Conservation (phyloP, 2,329 filamentous ascomycete species). For the Fusarium pseudoanthophilum region DNA sequence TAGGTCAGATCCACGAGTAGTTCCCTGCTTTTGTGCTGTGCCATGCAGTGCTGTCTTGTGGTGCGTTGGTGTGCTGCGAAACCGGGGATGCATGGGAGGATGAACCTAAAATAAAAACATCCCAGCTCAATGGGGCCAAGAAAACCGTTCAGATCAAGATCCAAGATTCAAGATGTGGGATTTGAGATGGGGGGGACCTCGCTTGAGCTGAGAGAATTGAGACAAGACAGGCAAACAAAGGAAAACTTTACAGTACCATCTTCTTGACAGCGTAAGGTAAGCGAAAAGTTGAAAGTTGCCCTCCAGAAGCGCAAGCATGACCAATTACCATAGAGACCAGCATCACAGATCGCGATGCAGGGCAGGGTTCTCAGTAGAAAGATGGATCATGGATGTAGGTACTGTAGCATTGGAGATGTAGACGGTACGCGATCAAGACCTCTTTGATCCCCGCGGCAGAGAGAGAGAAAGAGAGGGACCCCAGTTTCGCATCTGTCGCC, state of each 20-base stretch:
- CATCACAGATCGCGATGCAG: slow-evolving; percentile 31
- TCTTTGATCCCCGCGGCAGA: background rate
- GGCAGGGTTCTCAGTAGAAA: slow-evolving; percentile 5
- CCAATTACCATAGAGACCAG: slow-evolving; percentile 20
- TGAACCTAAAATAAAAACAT: slow-evolving; percentile 10
- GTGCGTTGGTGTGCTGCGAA: background rate
- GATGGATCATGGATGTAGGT: background rate
- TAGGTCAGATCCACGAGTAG: too few relatives aligned
- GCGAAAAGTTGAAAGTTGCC: background rate
- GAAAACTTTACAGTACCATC: background rate
- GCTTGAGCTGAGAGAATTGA: background rate
- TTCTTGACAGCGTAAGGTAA: background rate
- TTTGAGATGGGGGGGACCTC: background rate
- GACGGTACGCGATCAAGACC: slow-evolving; percentile 25
- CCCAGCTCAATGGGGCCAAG: background rate
- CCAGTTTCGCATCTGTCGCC: slow-evolving; percentile 18
- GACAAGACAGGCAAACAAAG: background rate
- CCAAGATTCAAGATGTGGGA: background rate
- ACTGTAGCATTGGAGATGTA: background rate
- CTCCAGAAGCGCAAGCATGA: slow-evolving; percentile 9
- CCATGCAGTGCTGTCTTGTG: background rate
- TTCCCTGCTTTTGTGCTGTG: background rate
- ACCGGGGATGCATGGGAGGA: background rate
- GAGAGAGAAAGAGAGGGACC: slow-evolving; percentile 5
- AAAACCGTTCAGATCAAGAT: slow-evolving; percentile 4